Base-by-base conservation (phyloP, 805 yeast species). In the Barnettozyma pratensis region DNA sequence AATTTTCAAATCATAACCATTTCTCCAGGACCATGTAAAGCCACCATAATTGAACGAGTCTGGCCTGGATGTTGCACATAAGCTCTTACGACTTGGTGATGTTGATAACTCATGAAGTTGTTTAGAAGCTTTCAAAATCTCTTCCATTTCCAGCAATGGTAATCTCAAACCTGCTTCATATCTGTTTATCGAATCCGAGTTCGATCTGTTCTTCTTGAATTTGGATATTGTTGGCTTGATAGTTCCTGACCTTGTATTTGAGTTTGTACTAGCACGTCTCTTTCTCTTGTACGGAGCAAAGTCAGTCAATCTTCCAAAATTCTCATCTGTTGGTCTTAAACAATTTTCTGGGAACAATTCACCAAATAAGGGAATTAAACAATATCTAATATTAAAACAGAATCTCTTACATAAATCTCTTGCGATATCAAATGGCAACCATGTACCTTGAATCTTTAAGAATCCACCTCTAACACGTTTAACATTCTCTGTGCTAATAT, bases 381-480 rank as follows among this genome's bases (percentile, higher is more conserved):
- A 79, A 62, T 72, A 85, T 49, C 97, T 72, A 41, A 90, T 85
- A 48, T 82, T 80, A 65, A 77, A 89, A 68, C 96, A 87, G 58
- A 89, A 86, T 45, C 85, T 76, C 34, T 79, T 65, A 4, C 96
- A 92, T 46, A 90, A 69, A 32, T 77, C 68, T 51, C 74, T 74
- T 27, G 95, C 89, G 44, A 86, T 71, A 8, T 75, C 77, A 59
- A 68, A 84, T 2, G 96, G 92, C 37, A 89, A 68, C 97, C 97
- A 91, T 7, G 96, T 88, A 4, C 97, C 97, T 68, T 90, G 97
- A 55, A 91, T 88, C 70, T 89, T 89, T 54, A 90, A 75, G 59
- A 81, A 88, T 3, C 97, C 97, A 42, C 97, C 97, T 47, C 97
- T 72, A 12, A 90, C 88, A 44, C 96, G 76, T 57, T 80, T 80